Evolutionary conservation across 1,284 basidiomycete species (phyloP).

Genomic region (Ganoderma multipileum): DNA sequence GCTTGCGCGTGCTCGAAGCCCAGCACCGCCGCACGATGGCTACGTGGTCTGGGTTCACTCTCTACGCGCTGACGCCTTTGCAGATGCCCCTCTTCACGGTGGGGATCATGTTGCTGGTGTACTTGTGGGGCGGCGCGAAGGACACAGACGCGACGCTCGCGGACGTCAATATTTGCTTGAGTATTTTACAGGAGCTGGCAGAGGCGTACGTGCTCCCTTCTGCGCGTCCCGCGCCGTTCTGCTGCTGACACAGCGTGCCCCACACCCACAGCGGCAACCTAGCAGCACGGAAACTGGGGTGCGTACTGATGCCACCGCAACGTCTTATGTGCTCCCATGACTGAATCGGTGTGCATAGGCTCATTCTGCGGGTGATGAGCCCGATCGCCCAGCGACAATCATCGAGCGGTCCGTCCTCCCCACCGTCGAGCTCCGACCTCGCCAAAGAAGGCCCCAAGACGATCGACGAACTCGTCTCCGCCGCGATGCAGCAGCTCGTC

Average conservation of each 20-base stretch:
- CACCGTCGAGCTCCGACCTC: not conserved
- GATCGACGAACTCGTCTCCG: conserved; percentile 6
- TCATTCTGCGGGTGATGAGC: not conserved
- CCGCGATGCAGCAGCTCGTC: not conserved
- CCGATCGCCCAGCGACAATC: not conserved
- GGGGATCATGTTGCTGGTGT: conserved; percentile 68
- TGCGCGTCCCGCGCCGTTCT: conserved; percentile 18
- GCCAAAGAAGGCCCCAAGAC: not conserved
- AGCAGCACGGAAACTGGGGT: conserved; percentile 6
- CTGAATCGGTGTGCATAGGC: not conserved
- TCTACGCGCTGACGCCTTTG: conserved; percentile 30
- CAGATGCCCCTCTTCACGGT: conserved; percentile 59
- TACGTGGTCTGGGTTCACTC: not conserved
- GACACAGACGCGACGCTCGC: conserved; percentile 63
- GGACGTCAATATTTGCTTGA: conserved; percentile 71
- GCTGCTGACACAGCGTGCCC: not conserved
- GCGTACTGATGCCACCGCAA: conserved; percentile 54
- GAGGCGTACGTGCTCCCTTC: conserved; percentile 45
- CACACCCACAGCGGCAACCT: conserved; percentile 40
- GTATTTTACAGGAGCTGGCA: conserved; percentile 53
- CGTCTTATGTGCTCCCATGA: no score
- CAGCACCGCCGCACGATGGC: conserved; percentile 46
- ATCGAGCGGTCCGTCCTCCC: not conserved
- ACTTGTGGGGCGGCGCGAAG: conserved; percentile 65
- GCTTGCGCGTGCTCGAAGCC: conserved; percentile 73